Conservation (phyloP, 2,329 filamentous ascomycete genomes). For the Xylaria sp. region DNA sequence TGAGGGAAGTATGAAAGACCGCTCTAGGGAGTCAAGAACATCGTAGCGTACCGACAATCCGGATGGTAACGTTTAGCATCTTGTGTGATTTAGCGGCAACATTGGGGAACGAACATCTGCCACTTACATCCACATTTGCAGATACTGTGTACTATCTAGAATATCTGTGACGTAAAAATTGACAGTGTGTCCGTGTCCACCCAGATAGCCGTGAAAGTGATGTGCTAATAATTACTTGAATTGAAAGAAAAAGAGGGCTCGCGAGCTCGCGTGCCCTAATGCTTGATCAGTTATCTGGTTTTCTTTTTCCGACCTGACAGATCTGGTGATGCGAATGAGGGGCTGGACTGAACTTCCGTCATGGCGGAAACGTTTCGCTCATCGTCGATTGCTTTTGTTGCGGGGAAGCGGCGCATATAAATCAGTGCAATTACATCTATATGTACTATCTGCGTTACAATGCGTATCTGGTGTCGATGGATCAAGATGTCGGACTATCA, state of each 20-base stretch:
- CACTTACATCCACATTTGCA: background rate
- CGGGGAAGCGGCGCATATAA: constrained; percentile 2
- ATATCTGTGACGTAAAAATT: constrained; percentile 18
- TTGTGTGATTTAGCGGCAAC: too few relatives aligned
- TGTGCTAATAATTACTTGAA: constrained; percentile 1
- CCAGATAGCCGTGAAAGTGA: background rate
- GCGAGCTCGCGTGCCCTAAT: constrained; percentile 13
- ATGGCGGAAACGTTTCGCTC: background rate
- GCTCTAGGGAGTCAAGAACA: too few relatives aligned
- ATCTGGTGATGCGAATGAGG: background rate
- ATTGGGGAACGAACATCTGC: too few relatives aligned
- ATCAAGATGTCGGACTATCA: background rate
- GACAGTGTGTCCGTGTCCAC: background rate
- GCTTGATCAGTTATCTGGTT: background rate
- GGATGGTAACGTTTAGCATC: too few relatives aligned
- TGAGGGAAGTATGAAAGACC: too few relatives aligned
- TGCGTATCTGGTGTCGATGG: background rate
- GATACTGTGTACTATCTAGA: background rate
- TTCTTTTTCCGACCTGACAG: too few relatives aligned
- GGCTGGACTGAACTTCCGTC: background rate
- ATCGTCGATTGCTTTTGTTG: background rate
- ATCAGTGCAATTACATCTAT: too few relatives aligned
- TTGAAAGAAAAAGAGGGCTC: too few relatives aligned
- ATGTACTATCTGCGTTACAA: background rate
- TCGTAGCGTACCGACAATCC: too few relatives aligned